These are phyloP conservation scores for Neckera pumila DNA, from an alignment of 225 moss, liverwort and hornwort genomes.

Conservation along the genomic window DNA sequence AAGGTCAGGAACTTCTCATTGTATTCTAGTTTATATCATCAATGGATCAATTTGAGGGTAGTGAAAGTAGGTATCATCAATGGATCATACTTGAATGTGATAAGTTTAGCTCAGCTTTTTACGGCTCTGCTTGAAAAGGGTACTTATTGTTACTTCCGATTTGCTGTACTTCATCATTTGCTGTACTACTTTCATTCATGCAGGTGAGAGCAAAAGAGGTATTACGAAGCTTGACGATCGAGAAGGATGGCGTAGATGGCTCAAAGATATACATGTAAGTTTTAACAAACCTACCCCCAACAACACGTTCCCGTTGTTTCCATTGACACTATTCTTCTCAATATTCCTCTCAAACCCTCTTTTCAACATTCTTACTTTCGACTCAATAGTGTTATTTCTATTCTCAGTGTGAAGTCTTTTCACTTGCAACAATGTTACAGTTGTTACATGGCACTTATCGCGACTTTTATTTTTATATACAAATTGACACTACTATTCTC, in stretches of 20 bases:
- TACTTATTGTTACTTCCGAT: not conserved
- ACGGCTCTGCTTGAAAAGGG: not conserved
- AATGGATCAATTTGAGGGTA: too few relatives aligned
- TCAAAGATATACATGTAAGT: conserved; percentile 82
- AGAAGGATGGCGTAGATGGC: conserved; percentile 83
- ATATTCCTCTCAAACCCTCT: not conserved
- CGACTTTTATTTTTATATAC: not conserved
- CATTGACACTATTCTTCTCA: not conserved
- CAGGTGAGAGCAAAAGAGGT: conserved; percentile 67
- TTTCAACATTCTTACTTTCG: not conserved
- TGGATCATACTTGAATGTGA: not conserved
- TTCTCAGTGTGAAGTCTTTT: not conserved
- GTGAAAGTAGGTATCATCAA: too few relatives aligned
- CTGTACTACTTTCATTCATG: not conserved
- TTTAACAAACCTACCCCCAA: not conserved
- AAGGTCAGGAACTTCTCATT: too few relatives aligned
- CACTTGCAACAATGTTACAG: not conserved
- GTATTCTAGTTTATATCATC: too few relatives aligned
- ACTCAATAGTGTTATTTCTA: not conserved
- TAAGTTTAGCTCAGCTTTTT: not conserved
- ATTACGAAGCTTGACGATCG: conserved; percentile 62
- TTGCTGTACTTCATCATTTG: not conserved
- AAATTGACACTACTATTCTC: not conserved
- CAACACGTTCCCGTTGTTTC: not conserved
- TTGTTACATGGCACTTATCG: not conserved